Evolutionary conservation across 2,329 filamentous ascomycete species (phyloP), one percentile per base, ranked within the genome.

Genomic region (Beauveria medogensis): DNA sequence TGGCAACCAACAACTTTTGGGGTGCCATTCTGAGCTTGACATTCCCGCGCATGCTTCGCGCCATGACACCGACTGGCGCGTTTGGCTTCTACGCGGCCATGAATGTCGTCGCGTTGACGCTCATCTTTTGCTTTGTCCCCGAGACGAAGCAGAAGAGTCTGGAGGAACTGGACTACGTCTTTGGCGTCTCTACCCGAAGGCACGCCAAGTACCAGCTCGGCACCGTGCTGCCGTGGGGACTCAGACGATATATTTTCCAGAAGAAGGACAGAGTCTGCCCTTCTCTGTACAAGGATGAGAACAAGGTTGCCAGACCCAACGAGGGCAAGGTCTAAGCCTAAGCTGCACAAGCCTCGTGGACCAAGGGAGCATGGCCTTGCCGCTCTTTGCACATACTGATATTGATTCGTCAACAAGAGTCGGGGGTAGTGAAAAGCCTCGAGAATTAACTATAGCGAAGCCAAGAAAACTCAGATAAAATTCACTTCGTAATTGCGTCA

Each of bases 71-170:
- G 0, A 69, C 69, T 1, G 73, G 74, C 1, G 70, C 71, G 0
- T 74, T 67, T 65, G 79, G 82, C 3, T 85, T 88, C 68, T 88
- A 87, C 62, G 78, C 72, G 16, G 82, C 73, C 0, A 72, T 88
- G 8, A 89, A 89, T 64, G 65, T 86, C 4, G 67, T 82, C 2
- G 85, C 85, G 0, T 75, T 87, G 18, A 62, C 83, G 26, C 81
- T 89, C 75, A 87, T 88, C 64, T 87, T 86, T 74, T 74, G 87
- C 46, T 82, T 80, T 69, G 72, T 84, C 0, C 81, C 80, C 1
- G 81, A 83, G 68, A 83, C 81, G 4, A 83, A 82, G 71, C 69
- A 63, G 43, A 63, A 61, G 3, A 47, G 57, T 14, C 4, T 51
- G 10, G 75, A 77, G 59, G 75, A 77, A 62, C 68, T 76, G 3